A percentile compares a stretch with the other conserved stretches of the same genome.
These are phyloP conservation scores for Przewalskia tangutica DNA, from an alignment of 257 asterid genomes.

Conservation along the genomic window DNA sequence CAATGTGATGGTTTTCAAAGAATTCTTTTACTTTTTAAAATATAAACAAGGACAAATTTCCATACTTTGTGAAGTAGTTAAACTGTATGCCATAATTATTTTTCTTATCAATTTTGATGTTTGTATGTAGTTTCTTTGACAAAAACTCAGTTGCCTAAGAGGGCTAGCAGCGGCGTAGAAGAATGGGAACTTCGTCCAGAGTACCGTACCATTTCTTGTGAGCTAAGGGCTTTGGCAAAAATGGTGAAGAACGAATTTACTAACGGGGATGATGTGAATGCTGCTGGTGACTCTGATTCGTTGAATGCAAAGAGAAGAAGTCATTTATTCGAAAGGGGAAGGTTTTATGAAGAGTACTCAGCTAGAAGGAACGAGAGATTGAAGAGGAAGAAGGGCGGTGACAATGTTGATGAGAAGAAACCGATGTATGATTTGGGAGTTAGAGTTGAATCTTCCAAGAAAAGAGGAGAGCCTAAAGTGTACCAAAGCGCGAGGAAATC, in stretches of 20 bases:
- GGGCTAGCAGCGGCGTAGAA: conserved; percentile 20
- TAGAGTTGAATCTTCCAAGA: conserved; percentile 62
- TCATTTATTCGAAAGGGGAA: conserved; percentile 73
- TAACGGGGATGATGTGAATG: conserved; percentile 1
- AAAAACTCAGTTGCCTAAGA: conserved; percentile 43
- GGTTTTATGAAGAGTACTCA: conserved; percentile 71
- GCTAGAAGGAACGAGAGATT: conserved; percentile 89
- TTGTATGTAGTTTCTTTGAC: conserved; percentile 36
- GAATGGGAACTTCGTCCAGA: conserved; percentile 48
- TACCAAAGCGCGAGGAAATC: conserved; percentile 36
- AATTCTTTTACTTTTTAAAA: not conserved
- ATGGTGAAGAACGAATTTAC: conserved; percentile 64
- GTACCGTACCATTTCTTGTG: conserved; percentile 64
- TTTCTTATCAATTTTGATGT: not conserved
- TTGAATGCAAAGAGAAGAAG: conserved; percentile 27
- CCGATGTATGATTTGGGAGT: conserved; percentile 64
- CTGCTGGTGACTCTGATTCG: not conserved
- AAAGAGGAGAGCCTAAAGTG: conserved; percentile 40
- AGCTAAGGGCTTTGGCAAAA: conserved; percentile 51
- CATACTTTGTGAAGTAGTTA: not conserved
- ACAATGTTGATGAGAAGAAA: conserved; percentile 40
- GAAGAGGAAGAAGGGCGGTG: conserved; percentile 66
- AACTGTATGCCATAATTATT: not conserved
- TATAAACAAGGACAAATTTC: not conserved
- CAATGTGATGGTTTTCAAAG: not conserved